These are phyloP conservation scores for Suillus weaverae DNA, from an alignment of 768 basidiomycete species.

Conservation along the genomic window DNA sequence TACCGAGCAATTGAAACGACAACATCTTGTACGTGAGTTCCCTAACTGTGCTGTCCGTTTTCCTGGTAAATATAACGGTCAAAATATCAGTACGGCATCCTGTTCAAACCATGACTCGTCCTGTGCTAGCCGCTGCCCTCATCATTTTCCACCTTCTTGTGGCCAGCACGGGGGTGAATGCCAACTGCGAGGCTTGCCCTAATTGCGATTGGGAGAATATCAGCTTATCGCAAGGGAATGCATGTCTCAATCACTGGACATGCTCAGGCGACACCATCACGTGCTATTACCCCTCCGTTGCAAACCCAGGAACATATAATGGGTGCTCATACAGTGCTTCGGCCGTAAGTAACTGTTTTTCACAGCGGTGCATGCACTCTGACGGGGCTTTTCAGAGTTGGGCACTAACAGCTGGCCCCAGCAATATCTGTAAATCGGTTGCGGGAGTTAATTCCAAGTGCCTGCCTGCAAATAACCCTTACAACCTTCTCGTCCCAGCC, in stretches of 20 bases:
- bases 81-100: neutral
- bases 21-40: no score
- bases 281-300: neutral
- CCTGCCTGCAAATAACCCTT: neutral
- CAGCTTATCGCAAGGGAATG: neutral
- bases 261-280: neutral
- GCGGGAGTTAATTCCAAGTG: neutral
- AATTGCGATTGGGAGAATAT: neutral
- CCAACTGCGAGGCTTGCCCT: neutral
- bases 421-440: neutral
- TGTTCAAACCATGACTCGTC: neutral
- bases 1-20: no score
- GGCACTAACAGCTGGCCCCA: neutral
- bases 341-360: neutral
- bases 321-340: neutral
- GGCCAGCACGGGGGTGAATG: neutral
- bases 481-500: neutral
- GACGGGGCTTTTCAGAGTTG: neutral
- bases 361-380: neutral
- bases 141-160: neutral
- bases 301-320: neutral
- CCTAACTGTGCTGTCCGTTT: no score
- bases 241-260: slow-evolving; percentile 2
- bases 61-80: neutral
- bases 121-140: neutral